These are phyloP conservation scores for Kregervanrija fluxuum DNA, from an alignment of 805 yeast genomes.

Conservation along the genomic window DNA sequence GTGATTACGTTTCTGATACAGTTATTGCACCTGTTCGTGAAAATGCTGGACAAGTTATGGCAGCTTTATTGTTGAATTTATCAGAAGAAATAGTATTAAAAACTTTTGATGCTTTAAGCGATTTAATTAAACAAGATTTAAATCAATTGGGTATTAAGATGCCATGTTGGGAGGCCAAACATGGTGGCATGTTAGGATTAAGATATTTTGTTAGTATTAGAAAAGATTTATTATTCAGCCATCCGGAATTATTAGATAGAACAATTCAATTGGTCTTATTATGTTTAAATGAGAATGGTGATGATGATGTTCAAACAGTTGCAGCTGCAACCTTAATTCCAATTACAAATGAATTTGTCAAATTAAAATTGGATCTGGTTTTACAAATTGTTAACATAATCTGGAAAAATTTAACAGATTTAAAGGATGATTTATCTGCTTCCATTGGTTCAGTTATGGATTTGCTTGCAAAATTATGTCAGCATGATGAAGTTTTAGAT, in stretches of 20 bases:
- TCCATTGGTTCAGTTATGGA: slow-evolving; percentile 97
- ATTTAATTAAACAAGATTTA: slow-evolving; percentile 60
- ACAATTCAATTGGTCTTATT: slow-evolving; percentile 81
- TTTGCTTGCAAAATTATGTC: slow-evolving; percentile 77
- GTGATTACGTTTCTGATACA: slow-evolving; percentile 94
- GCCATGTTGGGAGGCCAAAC: slow-evolving; percentile 94
- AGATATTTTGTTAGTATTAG: slow-evolving; percentile 88
- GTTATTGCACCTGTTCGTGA: slow-evolving; percentile 98
- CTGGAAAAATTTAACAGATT: slow-evolving; percentile 83
- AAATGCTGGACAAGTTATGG: slow-evolving; percentile 90
- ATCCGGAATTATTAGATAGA: slow-evolving; percentile 53
- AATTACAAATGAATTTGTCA: slow-evolving; percentile 81
- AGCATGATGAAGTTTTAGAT: slow-evolving; percentile 69
- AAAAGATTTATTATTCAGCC: slow-evolving; percentile 61
- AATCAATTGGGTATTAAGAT: slow-evolving; percentile 33
- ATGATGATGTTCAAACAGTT: slow-evolving; percentile 96
- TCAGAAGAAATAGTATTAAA: slow-evolving; percentile 48
- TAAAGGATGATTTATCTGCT: slow-evolving; percentile 89
- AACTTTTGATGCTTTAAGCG: slow-evolving; percentile 59
- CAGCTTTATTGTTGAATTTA: slow-evolving; percentile 77
- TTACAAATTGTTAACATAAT: slow-evolving; percentile 54
- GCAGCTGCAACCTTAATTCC: slow-evolving; percentile 92
- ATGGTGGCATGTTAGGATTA: slow-evolving; percentile 94
- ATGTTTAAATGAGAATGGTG: slow-evolving; percentile 72
- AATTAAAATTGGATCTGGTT: slow-evolving; percentile 44